Evolutionary conservation across 2,329 filamentous ascomycete genomes (phyloP), one percentile per base, ranked within the genome.

Genomic region (Penicillium capsulatum): DNA sequence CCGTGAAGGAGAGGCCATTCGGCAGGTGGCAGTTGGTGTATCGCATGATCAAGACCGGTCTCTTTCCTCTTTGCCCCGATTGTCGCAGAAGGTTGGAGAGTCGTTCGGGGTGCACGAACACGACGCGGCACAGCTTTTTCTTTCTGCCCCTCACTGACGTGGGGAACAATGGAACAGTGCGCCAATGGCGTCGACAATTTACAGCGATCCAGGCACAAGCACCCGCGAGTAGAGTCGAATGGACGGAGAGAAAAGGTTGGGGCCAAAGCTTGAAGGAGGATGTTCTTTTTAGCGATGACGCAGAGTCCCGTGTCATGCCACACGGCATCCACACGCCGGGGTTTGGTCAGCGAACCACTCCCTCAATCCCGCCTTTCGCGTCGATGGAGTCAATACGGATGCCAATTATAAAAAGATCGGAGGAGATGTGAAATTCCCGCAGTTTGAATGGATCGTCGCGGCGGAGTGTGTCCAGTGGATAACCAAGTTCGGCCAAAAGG

Each of bases 1-100:
- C 84, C 3, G 82, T 84, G 58, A 92, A 77, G 49, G 76, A 83
- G 68, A 92, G 87, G 58, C 90, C 91, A 67, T 96, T 94, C 33
- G 91, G 91, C 52, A 97, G 73, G 63, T 84, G 78, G 44, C 63
- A 59, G 28, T 43, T 51, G 30, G 44, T 49, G 44, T 61, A 39
- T 30, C 48, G 51, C 58, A 64, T 63, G 36, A 22, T 47, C 51
- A 33, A 32, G 4, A 24, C 7, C 7, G 7, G 7, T 7, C 22
- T 24, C 7, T n/a, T n/a, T n/a, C n/a, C n/a, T n/a, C n/a, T n/a
- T n/a, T n/a, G n/a, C n/a, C n/a, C n/a, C n/a, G n/a, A n/a, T n/a
- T n/a, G n/a, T n/a, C n/a, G n/a, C n/a, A n/a, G n/a, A n/a, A n/a
- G n/a, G n/a, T n/a, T n/a, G n/a, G n/a, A n/a, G n/a, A n/a, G 22